Percentiles rank a stretch among this genome's conserved stretches.
Evolutionary conservation across 192 early-diverging fungal species (phyloP).

Genomic region (Coemansia sp.): DNA sequence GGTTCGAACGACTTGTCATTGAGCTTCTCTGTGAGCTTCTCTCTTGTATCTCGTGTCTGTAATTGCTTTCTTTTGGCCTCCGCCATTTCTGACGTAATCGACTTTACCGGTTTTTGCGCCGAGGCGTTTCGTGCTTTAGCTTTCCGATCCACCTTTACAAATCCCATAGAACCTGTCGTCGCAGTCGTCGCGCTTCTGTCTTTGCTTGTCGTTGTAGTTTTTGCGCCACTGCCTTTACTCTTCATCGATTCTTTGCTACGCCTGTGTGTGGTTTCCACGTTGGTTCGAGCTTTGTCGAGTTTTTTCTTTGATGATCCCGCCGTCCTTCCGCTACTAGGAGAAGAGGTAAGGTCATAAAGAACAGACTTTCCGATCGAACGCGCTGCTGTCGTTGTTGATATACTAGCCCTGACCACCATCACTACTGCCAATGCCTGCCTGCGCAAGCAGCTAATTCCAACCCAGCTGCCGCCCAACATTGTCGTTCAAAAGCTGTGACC

Average conservation of each 20-base stretch:
- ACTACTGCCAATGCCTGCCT: background rate
- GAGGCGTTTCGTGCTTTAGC: background rate
- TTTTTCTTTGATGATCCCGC: background rate
- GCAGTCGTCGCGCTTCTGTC: background rate
- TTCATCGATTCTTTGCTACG: background rate
- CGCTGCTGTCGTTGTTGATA: background rate
- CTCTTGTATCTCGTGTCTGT: slow-evolving; percentile 13
- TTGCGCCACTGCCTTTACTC: background rate
- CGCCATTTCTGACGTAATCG: slow-evolving; percentile 25
- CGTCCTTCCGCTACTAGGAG: background rate
- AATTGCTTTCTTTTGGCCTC: slow-evolving; percentile 24
- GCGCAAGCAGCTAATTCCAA: background rate
- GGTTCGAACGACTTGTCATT: slow-evolving; percentile 26
- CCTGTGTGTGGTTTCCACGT: background rate
- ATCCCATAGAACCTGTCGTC: slow-evolving; percentile 4
- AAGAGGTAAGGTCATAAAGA: background rate
- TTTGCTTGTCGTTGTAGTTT: background rate
- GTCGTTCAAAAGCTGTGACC: background rate
- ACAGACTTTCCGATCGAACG: slow-evolving; percentile 2
- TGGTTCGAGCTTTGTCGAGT: background rate
- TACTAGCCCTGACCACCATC: background rate
- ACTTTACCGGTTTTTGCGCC: slow-evolving; percentile 1
- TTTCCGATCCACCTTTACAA: slow-evolving; percentile 23
- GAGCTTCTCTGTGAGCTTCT: slow-evolving; percentile 16
- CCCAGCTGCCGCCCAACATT: background rate